Evolutionary conservation across 306 rosid species (phyloP).

Genomic region (Prunus davidiana): DNA sequence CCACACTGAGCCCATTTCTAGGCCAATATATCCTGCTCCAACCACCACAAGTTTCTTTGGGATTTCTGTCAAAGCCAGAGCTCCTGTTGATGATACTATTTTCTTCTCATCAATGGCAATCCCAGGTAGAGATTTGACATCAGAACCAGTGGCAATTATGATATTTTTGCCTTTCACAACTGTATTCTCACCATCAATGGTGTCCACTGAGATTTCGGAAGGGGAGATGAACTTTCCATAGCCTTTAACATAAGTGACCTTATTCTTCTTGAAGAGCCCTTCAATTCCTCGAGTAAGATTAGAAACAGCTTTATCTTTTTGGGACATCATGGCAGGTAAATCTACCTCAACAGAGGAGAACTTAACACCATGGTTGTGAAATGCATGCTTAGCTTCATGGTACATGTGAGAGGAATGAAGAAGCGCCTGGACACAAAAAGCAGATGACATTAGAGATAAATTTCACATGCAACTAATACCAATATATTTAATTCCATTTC

Average conservation of each 20-base stretch:
- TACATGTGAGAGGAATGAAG: conserved; percentile 97
- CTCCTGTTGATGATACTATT: conserved; percentile 93
- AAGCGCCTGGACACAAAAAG: conserved; percentile 63
- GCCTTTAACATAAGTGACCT: conserved; percentile 92
- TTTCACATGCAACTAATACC: conserved; percentile 2
- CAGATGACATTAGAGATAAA: background rate
- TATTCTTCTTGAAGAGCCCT: conserved; percentile 96
- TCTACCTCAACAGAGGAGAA: conserved; percentile 79
- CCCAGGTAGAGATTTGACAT: conserved; percentile 89
- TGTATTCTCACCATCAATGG: conserved; percentile 63
- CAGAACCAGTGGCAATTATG: conserved; percentile 94
- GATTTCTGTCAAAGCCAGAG: conserved; percentile 78
- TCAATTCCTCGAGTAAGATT: conserved; percentile 89
- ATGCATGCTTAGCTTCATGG: conserved; percentile 91
- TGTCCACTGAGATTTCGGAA: conserved; percentile 84
- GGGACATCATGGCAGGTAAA: conserved; percentile 91
- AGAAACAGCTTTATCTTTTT: conserved; percentile 86
- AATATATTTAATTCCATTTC: background rate
- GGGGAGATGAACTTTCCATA: conserved; percentile 86
- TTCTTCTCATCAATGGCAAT: conserved; percentile 90
- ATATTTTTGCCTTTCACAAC: conserved; percentile 85
- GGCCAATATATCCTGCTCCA: conserved; percentile 98
- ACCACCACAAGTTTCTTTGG: conserved; percentile 91
- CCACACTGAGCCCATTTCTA: conserved; percentile 99
- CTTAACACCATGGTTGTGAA: conserved; percentile 80